Percentiles rank a stretch among this genome's conserved stretches.
Evolutionary conservation across 352 stramenopile genomes (phyloP).

Genomic region (Halophytophthora batemanensis): DNA sequence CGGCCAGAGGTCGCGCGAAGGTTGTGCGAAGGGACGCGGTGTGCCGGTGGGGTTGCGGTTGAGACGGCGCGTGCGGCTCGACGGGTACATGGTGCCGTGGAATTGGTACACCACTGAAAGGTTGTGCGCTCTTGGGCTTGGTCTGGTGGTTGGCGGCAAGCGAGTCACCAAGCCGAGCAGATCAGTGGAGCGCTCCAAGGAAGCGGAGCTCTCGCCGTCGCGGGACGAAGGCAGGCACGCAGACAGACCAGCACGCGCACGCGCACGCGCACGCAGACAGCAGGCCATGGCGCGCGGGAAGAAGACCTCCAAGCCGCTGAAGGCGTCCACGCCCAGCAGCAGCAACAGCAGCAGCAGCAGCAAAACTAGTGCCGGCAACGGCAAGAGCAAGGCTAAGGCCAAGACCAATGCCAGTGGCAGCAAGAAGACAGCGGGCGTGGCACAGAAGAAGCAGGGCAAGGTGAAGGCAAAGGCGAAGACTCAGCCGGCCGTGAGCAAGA

Average conservation of each 20-base stretch:
- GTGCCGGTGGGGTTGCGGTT: no score
- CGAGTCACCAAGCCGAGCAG: background rate
- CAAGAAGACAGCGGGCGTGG: constrained; percentile 24
- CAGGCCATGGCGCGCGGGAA: constrained; percentile 36
- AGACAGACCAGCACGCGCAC: no score
- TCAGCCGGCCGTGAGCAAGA: constrained; percentile 12
- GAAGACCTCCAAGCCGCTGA: constrained; percentile 30
- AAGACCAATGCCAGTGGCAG: constrained; percentile 13
- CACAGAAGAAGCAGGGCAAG: constrained; percentile 26
- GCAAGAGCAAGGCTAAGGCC: no score
- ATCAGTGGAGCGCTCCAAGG: no score
- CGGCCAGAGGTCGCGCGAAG: no score
- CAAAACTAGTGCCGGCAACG: constrained; percentile 19
- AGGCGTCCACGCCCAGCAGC: constrained; percentile 30
- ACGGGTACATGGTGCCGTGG: background rate
- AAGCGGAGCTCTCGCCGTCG: no score
- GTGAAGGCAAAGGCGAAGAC: constrained; percentile 14
- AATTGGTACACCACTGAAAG: background rate
- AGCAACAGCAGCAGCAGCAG: constrained; percentile 7
- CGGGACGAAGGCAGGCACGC: no score
- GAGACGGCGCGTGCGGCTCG: no score
- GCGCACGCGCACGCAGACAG: no score
- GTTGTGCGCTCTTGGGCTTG: background rate
- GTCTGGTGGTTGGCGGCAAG: constrained; percentile 6
- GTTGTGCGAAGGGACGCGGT: no score